A percentile compares a stretch with the other conserved stretches of the same genome.
Evolutionary conservation across 208 protist genomes (phyloP).

Genomic region (Tritrichomonas foetus): DNA sequence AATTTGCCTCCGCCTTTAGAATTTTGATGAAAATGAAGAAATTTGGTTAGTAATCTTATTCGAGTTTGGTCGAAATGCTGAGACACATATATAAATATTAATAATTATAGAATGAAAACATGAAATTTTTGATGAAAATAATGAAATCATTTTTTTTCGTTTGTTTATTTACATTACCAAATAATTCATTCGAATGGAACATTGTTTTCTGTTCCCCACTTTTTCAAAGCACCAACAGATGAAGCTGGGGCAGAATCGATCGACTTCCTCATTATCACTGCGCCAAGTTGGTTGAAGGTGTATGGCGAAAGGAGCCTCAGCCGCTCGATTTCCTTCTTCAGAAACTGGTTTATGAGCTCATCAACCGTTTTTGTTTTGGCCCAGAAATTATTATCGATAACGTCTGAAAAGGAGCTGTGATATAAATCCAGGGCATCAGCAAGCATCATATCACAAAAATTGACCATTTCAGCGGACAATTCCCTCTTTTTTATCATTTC

Average conservation of each 20-base stretch:
- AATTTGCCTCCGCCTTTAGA: no score
- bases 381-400: constrained; percentile 32
- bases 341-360: not conserved
- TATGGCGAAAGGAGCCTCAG: not conserved
- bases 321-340: not conserved
- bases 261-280: not conserved
- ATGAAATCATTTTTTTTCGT: no score
- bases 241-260: not conserved
- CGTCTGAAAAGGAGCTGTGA: constrained; percentile 2
- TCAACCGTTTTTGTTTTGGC: not conserved
- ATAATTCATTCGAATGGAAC: constrained; percentile 10
- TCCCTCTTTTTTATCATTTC: not conserved
- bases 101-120: no score
- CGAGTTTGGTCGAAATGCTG: no score
- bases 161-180: no score
- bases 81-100: no score
- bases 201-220: constrained; percentile 1
- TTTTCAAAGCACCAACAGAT: not conserved
- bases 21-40: no score
- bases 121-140: no score
- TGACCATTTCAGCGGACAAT: not conserved
- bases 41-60: no score
- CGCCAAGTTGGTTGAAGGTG: not conserved
- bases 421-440: not conserved
- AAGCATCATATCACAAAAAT: constrained; percentile 13